Percentiles rank a stretch among this genome's conserved stretches.
These are phyloP conservation scores for Tylopilus felleus DNA, from an alignment of 768 basidiomycete genomes.

Conservation along the genomic window DNA sequence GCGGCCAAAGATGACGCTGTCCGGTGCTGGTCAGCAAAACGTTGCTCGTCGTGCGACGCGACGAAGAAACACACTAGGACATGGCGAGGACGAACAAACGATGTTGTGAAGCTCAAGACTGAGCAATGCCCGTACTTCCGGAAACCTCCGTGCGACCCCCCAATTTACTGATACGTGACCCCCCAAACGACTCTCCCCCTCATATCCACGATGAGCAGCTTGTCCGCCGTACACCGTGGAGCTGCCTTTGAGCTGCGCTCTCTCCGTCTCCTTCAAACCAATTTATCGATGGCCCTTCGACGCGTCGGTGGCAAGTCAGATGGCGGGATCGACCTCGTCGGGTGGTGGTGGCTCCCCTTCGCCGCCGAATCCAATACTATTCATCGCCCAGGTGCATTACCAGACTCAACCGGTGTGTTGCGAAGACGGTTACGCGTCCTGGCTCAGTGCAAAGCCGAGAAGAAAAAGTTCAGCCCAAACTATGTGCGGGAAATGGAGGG, in stretches of 20 bases:
- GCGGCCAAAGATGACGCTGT: slow-evolving; percentile 75
- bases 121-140: not conserved
- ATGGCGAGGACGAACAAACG: slow-evolving; percentile 27
- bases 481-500: slow-evolving; percentile 90
- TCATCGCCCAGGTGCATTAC: slow-evolving; percentile 6
- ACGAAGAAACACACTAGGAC: slow-evolving; percentile 40
- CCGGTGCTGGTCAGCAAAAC: not conserved
- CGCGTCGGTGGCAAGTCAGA: slow-evolving; percentile 86
- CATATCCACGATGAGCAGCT: not conserved
- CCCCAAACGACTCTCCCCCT: slow-evolving; percentile 6
- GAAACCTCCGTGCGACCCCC: slow-evolving; percentile 19
- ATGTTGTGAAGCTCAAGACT: not conserved
- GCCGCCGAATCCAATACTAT: not conserved
- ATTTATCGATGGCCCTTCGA: slow-evolving; percentile 75
- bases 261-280: slow-evolving; percentile 52
- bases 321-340: slow-evolving; percentile 83
- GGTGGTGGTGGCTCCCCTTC: slow-evolving; percentile 89
- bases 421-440: slow-evolving; percentile 68
- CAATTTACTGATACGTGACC: not conserved
- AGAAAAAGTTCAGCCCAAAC: slow-evolving; percentile 72
- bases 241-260: slow-evolving; percentile 72
- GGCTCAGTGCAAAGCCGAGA: slow-evolving; percentile 91
- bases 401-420: slow-evolving; percentile 12
- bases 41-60: not conserved
- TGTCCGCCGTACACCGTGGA: slow-evolving; percentile 66